These are phyloP conservation scores for Agastache rugosa DNA, from an alignment of 257 asterid species.

Conservation along the genomic window DNA sequence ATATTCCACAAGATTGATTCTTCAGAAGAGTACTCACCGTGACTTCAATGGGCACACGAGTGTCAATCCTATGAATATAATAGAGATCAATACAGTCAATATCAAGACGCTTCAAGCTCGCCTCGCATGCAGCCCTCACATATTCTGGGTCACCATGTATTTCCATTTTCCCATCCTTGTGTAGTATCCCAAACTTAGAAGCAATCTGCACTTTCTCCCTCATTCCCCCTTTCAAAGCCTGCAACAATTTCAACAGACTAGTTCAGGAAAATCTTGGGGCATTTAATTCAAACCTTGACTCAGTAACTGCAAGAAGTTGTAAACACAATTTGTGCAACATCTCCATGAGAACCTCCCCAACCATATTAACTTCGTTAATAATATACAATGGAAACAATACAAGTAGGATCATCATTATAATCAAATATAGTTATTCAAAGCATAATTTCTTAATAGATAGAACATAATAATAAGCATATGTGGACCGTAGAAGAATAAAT, in stretches of 20 bases:
- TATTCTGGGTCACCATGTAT: conserved; percentile 32
- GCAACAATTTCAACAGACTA: not conserved
- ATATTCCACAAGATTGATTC: not conserved
- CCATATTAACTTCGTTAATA: not conserved
- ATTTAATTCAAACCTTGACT: not conserved
- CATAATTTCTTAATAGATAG: not conserved
- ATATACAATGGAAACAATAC: too few species aligned
- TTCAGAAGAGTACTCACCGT: conserved; percentile 18
- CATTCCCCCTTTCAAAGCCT: conserved; percentile 39
- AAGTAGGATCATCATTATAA: not conserved
- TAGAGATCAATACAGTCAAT: conserved; percentile 40
- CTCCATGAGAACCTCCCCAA: not conserved
- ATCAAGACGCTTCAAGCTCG: conserved; percentile 42
- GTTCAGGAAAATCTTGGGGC: not conserved
- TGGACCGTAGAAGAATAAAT: not conserved
- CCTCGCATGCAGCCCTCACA: conserved; percentile 39
- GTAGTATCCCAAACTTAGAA: conserved; percentile 32
- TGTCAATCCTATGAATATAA: conserved; percentile 37
- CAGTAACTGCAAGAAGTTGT: not conserved
- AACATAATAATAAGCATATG: too few species aligned
- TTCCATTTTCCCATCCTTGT: conserved; percentile 7
- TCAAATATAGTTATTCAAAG: not conserved
- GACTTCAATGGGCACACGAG: conserved; percentile 36
- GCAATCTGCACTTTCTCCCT: conserved; percentile 42
- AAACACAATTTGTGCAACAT: not conserved